Conservation (phyloP, 257 asterid species). For the Petunia axillaris region DNA sequence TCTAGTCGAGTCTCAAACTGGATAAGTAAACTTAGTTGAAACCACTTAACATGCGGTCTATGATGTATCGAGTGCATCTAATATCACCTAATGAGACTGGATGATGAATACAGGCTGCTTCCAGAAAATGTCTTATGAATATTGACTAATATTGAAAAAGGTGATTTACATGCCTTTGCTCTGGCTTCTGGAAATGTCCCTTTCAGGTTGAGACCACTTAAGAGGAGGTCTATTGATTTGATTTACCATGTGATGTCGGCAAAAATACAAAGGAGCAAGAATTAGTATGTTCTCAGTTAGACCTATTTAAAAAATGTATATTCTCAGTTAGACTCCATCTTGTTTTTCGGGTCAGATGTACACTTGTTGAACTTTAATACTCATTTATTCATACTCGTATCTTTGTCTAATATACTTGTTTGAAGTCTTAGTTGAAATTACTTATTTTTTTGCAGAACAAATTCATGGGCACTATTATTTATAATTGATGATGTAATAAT, state of each 20-base stretch:
- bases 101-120: background rate
- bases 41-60: too few relatives aligned
- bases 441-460: background rate
- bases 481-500: background rate
- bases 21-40: too few relatives aligned
- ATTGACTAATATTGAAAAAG: background rate
- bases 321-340: background rate
- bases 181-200: background rate
- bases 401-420: background rate
- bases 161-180: background rate
- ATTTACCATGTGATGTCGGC: constrained; percentile 2
- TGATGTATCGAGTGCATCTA: background rate
- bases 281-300: background rate
- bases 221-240: background rate
- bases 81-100: background rate
- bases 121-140: background rate
- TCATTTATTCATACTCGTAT: background rate
- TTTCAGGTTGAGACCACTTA: background rate
- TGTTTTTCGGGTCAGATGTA: background rate
- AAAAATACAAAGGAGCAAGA: background rate
- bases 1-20: too few relatives aligned
- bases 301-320: background rate
- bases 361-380: background rate
- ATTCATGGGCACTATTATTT: background rate
- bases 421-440: background rate